A percentile compares a stretch with the other conserved stretches of the same genome.
These are phyloP conservation scores for Mytilinidion resinicola DNA, from an alignment of 495 filamentous ascomycete genomes.

Conservation along the genomic window DNA sequence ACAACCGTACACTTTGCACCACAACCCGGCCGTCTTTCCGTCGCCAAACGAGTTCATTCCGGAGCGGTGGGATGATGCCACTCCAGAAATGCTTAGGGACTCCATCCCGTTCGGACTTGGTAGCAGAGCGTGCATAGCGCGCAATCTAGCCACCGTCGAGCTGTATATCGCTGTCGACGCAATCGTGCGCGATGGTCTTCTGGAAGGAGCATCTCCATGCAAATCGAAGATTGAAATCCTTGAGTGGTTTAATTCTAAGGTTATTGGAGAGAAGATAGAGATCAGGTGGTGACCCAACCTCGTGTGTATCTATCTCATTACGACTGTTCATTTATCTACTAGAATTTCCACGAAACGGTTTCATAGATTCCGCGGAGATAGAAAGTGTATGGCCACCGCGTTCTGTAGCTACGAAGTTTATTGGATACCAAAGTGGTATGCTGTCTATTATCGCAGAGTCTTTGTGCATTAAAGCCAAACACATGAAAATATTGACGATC, in stretches of 20 bases:
- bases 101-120: constrained; percentile 48
- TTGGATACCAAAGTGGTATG: too few relatives aligned
- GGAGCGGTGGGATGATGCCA: constrained; percentile 9
- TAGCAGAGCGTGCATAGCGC: constrained; percentile 45
- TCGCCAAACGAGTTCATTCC: constrained; percentile 8
- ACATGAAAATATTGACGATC: too few relatives aligned
- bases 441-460: too few relatives aligned
- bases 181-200: constrained; percentile 37
- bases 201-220: constrained; percentile 38
- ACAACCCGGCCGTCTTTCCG: constrained; percentile 4
- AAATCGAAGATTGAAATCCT: constrained; percentile 39
- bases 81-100: constrained; percentile 36
- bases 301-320: too few relatives aligned
- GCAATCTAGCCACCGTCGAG: constrained; percentile 42
- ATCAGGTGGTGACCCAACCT: background rate
- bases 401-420: too few relatives aligned
- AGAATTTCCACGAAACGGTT: too few relatives aligned
- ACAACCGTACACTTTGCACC: constrained; percentile 19
- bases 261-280: constrained; percentile 27
- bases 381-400: too few relatives aligned
- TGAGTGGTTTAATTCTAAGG: constrained; percentile 48
- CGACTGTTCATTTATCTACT: too few relatives aligned
- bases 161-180: constrained; percentile 16
- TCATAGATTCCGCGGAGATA: too few relatives aligned
- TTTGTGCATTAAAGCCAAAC: too few relatives aligned